A percentile compares a stretch with the other conserved stretches of the same genome.
phyloP scores from a whole-genome alignment of 257 asterid genomes.

The Solanum tarijense region DNA sequence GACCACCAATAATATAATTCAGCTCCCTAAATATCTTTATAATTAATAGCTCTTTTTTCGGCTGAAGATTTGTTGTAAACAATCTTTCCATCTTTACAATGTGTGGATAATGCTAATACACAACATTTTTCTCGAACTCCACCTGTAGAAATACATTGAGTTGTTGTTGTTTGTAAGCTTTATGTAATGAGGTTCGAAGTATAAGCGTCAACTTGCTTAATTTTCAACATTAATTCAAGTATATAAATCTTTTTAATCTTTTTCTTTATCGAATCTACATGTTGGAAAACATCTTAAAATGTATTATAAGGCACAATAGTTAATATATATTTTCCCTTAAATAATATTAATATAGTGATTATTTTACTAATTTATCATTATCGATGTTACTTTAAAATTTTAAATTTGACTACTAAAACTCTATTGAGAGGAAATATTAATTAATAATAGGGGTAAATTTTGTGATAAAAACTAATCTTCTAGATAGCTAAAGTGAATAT shows the following conservation, averaged over 20 bases:
- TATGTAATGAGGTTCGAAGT: neutral
- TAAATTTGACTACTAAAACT: neutral
- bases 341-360: neutral
- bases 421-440: neutral
- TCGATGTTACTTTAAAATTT: neutral
- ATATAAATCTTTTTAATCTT: neutral
- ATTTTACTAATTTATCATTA: neutral
- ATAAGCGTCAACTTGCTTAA: neutral
- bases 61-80: neutral
- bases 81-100: neutral
- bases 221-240: neutral
- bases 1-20: slow-evolving; percentile 19
- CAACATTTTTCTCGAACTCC: neutral
- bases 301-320: neutral
- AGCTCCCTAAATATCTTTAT: neutral
- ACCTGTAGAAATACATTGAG: neutral
- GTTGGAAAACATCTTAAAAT: neutral
- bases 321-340: neutral
- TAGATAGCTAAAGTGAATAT: neutral
- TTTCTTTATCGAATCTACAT: neutral
- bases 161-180: too few relatives aligned
- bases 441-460: neutral
- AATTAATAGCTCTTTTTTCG: neutral
- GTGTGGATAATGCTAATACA: neutral
- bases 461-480: neutral